A percentile compares a stretch with the other conserved stretches of the same genome.
Evolutionary conservation across 805 yeast genomes (phyloP).

Genomic region (Ogataea corticis): DNA sequence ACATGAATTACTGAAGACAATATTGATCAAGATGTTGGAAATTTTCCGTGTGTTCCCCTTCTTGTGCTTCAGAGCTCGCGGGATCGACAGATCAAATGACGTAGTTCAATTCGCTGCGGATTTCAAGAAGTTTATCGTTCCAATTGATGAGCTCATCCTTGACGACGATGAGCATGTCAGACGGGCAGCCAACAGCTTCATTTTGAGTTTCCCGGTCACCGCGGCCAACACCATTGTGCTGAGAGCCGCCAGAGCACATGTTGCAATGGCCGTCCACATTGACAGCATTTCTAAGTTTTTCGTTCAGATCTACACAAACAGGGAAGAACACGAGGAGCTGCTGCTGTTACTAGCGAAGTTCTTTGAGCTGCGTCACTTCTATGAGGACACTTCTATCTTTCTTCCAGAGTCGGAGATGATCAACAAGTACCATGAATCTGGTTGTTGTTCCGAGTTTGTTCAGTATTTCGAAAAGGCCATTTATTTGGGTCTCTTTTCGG

Average conservation of each 20-base stretch:
- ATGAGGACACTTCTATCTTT: conserved; percentile 10
- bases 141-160: conserved; percentile 40
- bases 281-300: conserved; percentile 37
- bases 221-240: conserved; percentile 32
- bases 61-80: conserved; percentile 27
- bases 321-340: conserved; percentile 31
- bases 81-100: conserved; percentile 6
- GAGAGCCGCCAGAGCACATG: conserved; percentile 36
- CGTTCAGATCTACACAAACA: conserved; percentile 25
- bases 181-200: conserved; percentile 38
- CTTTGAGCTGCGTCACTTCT: conserved; percentile 37
- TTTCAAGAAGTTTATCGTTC: conserved; percentile 24
- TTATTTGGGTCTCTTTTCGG: conserved; percentile 51
- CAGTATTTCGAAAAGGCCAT: conserved; percentile 51
- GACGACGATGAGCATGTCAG: conserved; percentile 38
- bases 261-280: conserved; percentile 40
- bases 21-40: conserved; percentile 32
- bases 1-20: conserved; percentile 12
- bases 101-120: conserved; percentile 21
- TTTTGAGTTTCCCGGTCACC: conserved; percentile 34
- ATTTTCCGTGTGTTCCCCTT: conserved; percentile 37
- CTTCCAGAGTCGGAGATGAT: neutral
- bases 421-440: conserved; percentile 21
- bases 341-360: conserved; percentile 41
- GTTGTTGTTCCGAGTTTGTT: conserved; percentile 35